phyloP scores from a whole-genome alignment of 148 eudicot species.

The Fagopyrum homotropicum region DNA sequence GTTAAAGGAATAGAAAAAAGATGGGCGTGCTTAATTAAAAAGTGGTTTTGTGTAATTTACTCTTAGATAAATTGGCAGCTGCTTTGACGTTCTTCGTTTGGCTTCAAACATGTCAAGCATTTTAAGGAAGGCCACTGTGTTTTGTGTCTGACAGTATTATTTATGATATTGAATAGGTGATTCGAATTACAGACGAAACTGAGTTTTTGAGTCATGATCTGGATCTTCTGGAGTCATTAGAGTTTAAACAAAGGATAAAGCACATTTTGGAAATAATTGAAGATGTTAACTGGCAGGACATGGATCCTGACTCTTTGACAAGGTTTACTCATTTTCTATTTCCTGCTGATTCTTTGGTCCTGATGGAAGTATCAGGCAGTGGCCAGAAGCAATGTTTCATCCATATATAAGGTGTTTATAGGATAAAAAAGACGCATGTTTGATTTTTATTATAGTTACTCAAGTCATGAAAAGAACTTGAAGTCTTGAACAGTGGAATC shows the following conservation, averaged over 20 bases:
- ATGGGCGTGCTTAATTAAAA: too few relatives aligned
- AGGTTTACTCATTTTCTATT: conserved; percentile 39
- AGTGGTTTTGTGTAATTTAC: not conserved
- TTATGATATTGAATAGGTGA: conserved; percentile 36
- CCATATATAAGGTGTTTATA: not conserved
- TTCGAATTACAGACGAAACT: conserved; percentile 33
- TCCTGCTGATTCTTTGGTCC: not conserved
- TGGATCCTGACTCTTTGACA: conserved; percentile 83
- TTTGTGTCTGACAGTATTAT: conserved; percentile 10
- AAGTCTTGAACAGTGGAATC: not conserved
- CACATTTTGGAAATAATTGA: conserved; percentile 66
- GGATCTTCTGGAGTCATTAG: conserved; percentile 72
- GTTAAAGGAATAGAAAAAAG: too few relatives aligned
- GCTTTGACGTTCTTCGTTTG: not conserved
- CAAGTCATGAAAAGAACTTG: not conserved
- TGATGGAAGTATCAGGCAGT: not conserved
- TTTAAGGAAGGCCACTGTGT: not conserved
- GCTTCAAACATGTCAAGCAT: not conserved
- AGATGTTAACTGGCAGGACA: conserved; percentile 69
- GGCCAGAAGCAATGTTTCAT: not conserved
- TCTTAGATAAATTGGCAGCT: not conserved
- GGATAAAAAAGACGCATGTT: not conserved
- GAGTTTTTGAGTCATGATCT: conserved; percentile 80
- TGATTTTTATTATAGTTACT: not conserved
- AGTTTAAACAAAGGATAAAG: conserved; percentile 82